phyloP scores from a whole-genome alignment of 257 asterid species.

The Fraxinus quadrangulata region DNA sequence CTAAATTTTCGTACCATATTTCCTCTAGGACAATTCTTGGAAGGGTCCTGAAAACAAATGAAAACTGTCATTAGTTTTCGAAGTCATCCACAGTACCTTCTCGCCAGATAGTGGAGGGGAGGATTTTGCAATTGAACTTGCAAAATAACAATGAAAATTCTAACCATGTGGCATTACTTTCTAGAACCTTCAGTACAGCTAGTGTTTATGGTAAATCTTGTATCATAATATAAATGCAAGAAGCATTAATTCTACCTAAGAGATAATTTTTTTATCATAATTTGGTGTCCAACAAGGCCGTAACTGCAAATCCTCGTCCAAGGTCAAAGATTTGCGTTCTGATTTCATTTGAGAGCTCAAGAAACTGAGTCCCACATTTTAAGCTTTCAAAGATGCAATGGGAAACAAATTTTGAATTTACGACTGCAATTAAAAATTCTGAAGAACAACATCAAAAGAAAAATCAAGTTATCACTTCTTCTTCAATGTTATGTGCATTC shows the following conservation, averaged over 20 bases:
- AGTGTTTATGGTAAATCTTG: background rate
- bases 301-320: slow-evolving; percentile 76
- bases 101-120: background rate
- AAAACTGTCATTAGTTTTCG: slow-evolving; percentile 17
- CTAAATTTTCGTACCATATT: slow-evolving; percentile 54
- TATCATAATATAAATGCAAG: slow-evolving; percentile 13
- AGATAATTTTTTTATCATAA: slow-evolving; percentile 70
- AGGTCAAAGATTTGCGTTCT: slow-evolving; percentile 64
- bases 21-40: slow-evolving; percentile 68
- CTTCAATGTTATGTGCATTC: slow-evolving; percentile 62
- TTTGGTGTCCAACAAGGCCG: slow-evolving; percentile 99
- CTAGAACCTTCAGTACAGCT: background rate
- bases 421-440: background rate
- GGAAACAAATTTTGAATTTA: slow-evolving; percentile 18
- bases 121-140: slow-evolving; percentile 5
- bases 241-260: slow-evolving; percentile 51
- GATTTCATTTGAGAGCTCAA: slow-evolving; percentile 79
- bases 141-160: background rate
- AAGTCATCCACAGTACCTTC: slow-evolving; percentile 8
- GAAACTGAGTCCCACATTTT: slow-evolving; percentile 66
- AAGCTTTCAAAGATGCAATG: slow-evolving; percentile 64
- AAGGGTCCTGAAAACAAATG: slow-evolving; percentile 74
- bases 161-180: background rate
- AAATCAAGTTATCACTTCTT: slow-evolving; percentile 60
- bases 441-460: slow-evolving; percentile 15